Conservation (phyloP, 768 basidiomycete genomes). For the Glaciozyma antarctica region DNA sequence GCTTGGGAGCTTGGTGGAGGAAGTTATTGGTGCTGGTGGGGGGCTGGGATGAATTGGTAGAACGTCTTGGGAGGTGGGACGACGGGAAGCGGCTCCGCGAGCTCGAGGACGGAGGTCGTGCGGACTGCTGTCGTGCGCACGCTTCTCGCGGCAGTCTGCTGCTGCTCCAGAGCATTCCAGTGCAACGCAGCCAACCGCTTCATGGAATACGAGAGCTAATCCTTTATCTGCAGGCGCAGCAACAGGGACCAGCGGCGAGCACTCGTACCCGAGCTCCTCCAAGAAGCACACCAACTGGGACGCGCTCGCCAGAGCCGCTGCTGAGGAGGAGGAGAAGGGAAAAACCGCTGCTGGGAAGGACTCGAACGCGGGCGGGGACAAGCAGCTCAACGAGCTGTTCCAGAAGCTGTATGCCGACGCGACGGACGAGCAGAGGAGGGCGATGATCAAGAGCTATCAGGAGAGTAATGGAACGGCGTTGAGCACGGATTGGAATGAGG, state of each 20-base stretch:
- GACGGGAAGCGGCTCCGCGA: neutral
- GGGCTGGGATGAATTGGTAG: too few species aligned
- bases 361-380: conserved; percentile 83
- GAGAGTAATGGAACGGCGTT: conserved; percentile 93
- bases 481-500: conserved; percentile 92
- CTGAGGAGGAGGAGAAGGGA: conserved; percentile 46
- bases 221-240: neutral
- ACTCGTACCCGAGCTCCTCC: conserved; percentile 39
- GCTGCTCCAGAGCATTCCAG: too few species aligned
- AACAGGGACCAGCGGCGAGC: conserved; percentile 38
- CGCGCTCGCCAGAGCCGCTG: conserved; percentile 59
- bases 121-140: too few species aligned
- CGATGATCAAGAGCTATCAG: conserved; percentile 96
- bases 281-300: conserved; percentile 80
- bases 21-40: too few species aligned
- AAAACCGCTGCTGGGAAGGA: conserved; percentile 46
- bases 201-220: neutral
- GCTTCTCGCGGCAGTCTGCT: too few species aligned
- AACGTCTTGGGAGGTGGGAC: neutral
- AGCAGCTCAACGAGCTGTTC: conserved; percentile 65
- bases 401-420: conserved; percentile 70
- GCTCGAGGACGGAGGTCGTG: conserved; percentile 1
- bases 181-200: too few species aligned
- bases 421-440: conserved; percentile 79
- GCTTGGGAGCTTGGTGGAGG: neutral